phyloP scores from a whole-genome alignment of 108 stramenopile genomes.

The Epithemia pelagica region DNA sequence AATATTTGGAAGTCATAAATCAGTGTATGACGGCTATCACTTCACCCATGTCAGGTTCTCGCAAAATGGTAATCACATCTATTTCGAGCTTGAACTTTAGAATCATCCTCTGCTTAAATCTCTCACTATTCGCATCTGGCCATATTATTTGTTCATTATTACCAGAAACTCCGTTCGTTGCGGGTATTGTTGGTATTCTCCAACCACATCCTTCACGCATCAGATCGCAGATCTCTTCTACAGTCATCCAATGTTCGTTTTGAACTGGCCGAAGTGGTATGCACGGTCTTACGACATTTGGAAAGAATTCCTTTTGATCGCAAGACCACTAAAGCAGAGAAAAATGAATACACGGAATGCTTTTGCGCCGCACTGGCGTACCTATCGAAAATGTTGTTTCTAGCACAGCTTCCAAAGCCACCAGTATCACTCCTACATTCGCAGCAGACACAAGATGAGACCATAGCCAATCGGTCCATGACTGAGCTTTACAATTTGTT shows the following conservation, averaged over 20 bases:
- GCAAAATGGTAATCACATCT: too few relatives aligned
- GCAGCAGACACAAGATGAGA: too few relatives aligned
- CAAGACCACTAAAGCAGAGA: not conserved
- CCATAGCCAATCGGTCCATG: too few relatives aligned
- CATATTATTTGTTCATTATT: too few relatives aligned
- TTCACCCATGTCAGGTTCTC: too few relatives aligned
- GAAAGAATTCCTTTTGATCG: not conserved
- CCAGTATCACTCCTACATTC: too few relatives aligned
- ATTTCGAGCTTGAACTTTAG: too few relatives aligned
- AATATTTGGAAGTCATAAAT: too few relatives aligned
- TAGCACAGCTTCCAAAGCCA: not conserved
- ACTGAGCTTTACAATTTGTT: not conserved
- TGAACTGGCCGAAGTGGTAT: not conserved
- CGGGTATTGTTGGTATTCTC: not conserved
- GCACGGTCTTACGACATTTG: not conserved
- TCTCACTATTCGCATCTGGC: too few relatives aligned
- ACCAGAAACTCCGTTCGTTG: not conserved
- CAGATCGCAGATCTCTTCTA: not conserved
- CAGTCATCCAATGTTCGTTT: not conserved
- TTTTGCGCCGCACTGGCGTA: not conserved
- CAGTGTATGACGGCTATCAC: too few relatives aligned
- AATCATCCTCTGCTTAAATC: too few relatives aligned
- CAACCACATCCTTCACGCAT: not conserved
- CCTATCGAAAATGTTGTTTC: not conserved
- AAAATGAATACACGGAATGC: not conserved